phyloP scores from a whole-genome alignment of 148 eudicot species.

The Vaccinium vitisidaea region DNA sequence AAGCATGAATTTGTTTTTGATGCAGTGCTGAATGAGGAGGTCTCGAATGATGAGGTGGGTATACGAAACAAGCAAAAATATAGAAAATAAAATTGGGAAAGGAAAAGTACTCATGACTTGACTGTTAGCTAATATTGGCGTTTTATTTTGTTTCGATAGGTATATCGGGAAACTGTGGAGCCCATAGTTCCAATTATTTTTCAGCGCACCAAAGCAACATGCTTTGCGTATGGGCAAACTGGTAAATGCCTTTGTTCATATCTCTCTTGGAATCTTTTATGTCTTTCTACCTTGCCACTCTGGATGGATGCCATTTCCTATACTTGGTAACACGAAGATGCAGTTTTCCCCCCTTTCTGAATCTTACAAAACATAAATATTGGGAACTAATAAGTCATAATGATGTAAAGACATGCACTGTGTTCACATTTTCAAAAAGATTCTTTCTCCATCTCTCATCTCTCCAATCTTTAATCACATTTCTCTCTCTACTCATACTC shows the following conservation, averaged over 20 bases:
- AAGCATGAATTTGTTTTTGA: conserved; percentile 97
- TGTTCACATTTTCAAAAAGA: no score
- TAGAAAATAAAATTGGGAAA: neutral
- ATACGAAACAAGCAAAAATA: neutral
- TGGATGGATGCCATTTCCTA: neutral
- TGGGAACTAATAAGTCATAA: neutral
- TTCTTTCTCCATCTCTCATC: no score
- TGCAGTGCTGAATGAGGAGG: conserved; percentile 97
- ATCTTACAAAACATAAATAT: neutral
- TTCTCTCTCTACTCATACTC: no score
- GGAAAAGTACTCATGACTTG: neutral
- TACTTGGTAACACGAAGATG: neutral
- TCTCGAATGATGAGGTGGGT: conserved; percentile 94
- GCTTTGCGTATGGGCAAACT: conserved; percentile 99
- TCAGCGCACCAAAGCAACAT: conserved; percentile 96
- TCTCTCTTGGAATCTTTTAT: neutral
- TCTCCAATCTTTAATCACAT: no score
- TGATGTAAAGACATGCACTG: neutral
- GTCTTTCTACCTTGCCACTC: neutral
- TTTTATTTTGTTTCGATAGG: conserved; percentile 40
- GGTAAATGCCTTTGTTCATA: conserved; percentile 34
- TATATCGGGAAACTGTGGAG: conserved; percentile 94
- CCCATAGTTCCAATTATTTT: conserved; percentile 96
- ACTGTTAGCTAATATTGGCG: neutral
- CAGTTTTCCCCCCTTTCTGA: neutral